Percentiles rank a stretch among this genome's conserved stretches.
Conservation (phyloP, 108 stramenopile genomes). For the Cyclotella choctawhatcheeana region DNA sequence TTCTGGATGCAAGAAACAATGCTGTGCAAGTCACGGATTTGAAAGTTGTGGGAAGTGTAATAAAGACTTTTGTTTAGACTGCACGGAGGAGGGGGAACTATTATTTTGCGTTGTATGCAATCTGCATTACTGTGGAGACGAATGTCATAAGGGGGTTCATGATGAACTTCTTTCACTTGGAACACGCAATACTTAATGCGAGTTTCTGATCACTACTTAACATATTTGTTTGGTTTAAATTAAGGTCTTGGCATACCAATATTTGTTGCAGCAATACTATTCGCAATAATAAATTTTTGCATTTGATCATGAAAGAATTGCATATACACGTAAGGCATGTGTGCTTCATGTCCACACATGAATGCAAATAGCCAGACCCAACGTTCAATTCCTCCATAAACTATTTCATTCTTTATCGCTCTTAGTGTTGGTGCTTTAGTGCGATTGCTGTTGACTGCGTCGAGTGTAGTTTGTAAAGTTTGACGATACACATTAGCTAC, state of each 20-base stretch:
- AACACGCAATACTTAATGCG: no score
- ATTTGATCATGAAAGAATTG: constrained; percentile 78
- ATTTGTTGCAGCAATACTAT: constrained; percentile 9
- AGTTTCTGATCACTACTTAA: not conserved
- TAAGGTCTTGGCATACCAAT: constrained; percentile 31
- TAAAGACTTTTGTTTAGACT: not conserved
- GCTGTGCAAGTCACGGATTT: constrained; percentile 12
- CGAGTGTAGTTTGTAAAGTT: constrained; percentile 27
- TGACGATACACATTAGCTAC: constrained; percentile 50
- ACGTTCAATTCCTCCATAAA: constrained; percentile 58
- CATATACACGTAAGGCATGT: constrained; percentile 40
- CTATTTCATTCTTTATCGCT: constrained; percentile 42
- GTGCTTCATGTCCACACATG: constrained; percentile 40
- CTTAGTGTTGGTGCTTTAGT: constrained; percentile 53
- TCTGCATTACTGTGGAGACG: not conserved
- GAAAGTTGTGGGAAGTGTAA: constrained; percentile 4
- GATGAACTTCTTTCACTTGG: not conserved
- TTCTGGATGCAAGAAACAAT: not conserved
- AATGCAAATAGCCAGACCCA: constrained; percentile 72
- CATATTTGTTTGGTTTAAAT: not conserved
- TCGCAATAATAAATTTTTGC: constrained; percentile 7
- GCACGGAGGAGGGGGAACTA: not conserved
- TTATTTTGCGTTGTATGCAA: constrained; percentile 10
- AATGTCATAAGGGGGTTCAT: not conserved
- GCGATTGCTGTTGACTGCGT: constrained; percentile 7